Evolutionary conservation across 305 asterid species (phyloP), one percentile per base, ranked within the genome.

Genomic region (Ilex paraguariensis): DNA sequence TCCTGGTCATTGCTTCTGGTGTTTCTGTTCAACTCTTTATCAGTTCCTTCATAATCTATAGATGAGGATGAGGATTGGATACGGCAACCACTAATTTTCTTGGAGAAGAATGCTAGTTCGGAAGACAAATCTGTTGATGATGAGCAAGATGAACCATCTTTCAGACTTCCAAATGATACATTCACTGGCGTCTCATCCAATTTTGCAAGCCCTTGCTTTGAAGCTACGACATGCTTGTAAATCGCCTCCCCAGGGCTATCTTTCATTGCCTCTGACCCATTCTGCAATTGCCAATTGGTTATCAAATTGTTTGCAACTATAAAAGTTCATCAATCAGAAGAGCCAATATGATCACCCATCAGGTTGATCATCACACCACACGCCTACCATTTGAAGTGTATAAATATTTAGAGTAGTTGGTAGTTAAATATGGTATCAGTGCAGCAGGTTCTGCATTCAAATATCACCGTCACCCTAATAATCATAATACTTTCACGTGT

Each of bases 31-130:
- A n/a, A 69, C 49, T 67, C 58, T 54, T 57, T 70, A 57, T 62
- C 84, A 53, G 65, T 65, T 54, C 62, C 80, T 66, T 64, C 81
- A 58, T 57, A 13, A 15, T 13, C 50, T 45, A 28, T 31, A 59
- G 55, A 31, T 30, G 79, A 42, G 13, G 78, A 66, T 54, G 78
- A 46, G 65, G 71, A 60, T 64, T 71, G 80, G 56, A 64, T 67
- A 70, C 64, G 70, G 57, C 28, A 71, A 55, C 80, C 78, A 55
- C 64, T 63, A 42, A 78, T 69, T 74, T 70, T 83, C 65, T 46
- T 75, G 21, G 90, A 70, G 65, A 84, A 76, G 85, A 88, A 79
- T 13, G 81, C 75, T 59, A 79, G 76, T 76, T 85, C 84, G 58
- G 88, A 79, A 66, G 87, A 76, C 63, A 81, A 75, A 75, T 83